Base-by-base conservation (phyloP, 768 basidiomycete species). In the Naematelia encephala region DNA sequence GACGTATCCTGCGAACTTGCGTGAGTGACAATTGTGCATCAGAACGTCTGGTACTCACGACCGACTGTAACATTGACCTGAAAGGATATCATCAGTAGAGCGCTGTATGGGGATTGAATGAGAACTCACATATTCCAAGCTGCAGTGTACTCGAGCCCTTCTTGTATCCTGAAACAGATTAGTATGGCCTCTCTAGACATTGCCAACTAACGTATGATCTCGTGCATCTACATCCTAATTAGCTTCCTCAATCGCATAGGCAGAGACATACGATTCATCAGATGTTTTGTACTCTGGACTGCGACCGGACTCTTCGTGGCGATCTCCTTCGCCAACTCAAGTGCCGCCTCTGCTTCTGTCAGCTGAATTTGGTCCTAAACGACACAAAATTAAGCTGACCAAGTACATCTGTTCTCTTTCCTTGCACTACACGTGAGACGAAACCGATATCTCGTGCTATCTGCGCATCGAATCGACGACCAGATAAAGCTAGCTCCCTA, bases 281-380 rank as follows among this genome's bases (percentile, higher is more conserved):
- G 76, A 57, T 84, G 85, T 78, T 94, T 96, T 4, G 89, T 86
- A 1, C 87, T 84, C 0, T 82, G 63, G 0, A 89, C 84, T 0
- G 91, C 91, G 2, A 93, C 78, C 0, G 91, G 91, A 29, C 86
- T 87, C 78, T 92, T 92, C 21, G 65, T 61, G 30, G 88, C 87
- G 26, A 92, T 87, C 1, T 81, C 68, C 57, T 78, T 78, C 0
- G 88, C 91, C 13, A 88, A 78, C 13, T 82, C 79, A n/a, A 91
- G 59, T 0, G 90, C 88, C 0, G 82, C 85, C 0, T 52, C 75
- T 74, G 51, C 19, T 29, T 19, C 13, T 19, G 51, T 57, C 29
- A 57, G 23, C 50, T n/a, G n/a, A n/a, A n/a, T n/a, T n/a, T n/a
- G n/a, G n/a, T n/a, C n/a, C 34, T 39, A 16, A 39, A 8, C 8